A percentile compares a stretch with the other conserved stretches of the same genome.
Evolutionary conservation across 768 basidiomycete genomes (phyloP).

Genomic region (Suillus variegatus): DNA sequence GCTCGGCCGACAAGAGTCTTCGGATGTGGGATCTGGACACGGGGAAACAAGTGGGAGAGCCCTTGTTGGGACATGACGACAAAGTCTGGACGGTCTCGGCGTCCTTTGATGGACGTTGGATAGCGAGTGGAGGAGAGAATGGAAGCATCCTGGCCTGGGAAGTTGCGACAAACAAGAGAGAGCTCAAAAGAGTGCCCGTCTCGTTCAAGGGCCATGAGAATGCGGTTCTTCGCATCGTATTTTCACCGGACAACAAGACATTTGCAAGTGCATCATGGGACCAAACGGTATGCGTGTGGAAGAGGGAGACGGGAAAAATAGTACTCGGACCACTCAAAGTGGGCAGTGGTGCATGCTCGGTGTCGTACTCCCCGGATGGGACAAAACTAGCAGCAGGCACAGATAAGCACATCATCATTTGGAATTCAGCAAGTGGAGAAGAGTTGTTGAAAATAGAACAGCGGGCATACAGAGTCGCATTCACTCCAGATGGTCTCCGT

Average conservation of each 20-base stretch:
- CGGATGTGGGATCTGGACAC: conserved; percentile 13
- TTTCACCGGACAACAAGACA: neutral
- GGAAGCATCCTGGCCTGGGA: neutral
- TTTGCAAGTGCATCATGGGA: neutral
- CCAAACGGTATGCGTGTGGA: neutral
- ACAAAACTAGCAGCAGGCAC: conserved; percentile 11
- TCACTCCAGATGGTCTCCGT: neutral
- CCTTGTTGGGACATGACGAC: conserved; percentile 13
- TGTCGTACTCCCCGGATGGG: neutral
- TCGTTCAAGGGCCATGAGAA: neutral
- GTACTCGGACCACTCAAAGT: neutral
- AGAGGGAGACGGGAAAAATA: neutral
- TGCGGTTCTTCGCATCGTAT: rapidly evolving
- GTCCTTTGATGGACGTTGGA: conserved; percentile 15
- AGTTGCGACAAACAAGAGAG: neutral
- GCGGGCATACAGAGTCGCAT: neutral
- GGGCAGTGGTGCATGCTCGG: rapidly evolving
- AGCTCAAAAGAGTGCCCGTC: neutral
- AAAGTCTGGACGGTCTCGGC: conserved; percentile 37
- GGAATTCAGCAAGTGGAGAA: neutral
- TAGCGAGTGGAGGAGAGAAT: conserved; percentile 15
- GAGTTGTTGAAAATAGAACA: neutral
- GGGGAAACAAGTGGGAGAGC: conserved; percentile 24
- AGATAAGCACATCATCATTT: neutral
- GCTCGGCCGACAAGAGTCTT: neutral